Evolutionary conservation across 2,329 filamentous ascomycete genomes (phyloP).

Genomic region (Periconia sp.): DNA sequence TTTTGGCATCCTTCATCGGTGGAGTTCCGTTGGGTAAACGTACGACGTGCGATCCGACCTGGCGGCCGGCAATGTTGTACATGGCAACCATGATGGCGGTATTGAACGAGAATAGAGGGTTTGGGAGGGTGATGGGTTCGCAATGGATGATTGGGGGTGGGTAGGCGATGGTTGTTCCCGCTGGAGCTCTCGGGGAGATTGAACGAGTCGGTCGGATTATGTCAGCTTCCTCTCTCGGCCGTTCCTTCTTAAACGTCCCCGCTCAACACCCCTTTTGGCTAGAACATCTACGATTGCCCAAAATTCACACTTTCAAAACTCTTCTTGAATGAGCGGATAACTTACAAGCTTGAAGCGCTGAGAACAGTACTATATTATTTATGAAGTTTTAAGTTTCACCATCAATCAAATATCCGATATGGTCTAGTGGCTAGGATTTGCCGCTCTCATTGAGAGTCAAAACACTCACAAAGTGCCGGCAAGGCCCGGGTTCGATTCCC

Average conservation of each 20-base stretch:
- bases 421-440: constrained; percentile 5
- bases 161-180: constrained; percentile 5
- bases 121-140: constrained; percentile 18
- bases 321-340: no score
- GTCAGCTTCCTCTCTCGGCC: neutral
- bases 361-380: no score
- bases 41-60: constrained; percentile 58
- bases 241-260: neutral
- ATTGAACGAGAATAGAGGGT: constrained; percentile 18
- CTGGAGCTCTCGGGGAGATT: constrained; percentile 18
- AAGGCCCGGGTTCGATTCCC: constrained; percentile 5
- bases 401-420: constrained; percentile 1
- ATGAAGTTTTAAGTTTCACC: neutral
- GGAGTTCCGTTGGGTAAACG: constrained; percentile 25
- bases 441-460: constrained; percentile 2
- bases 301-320: no score
- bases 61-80: constrained; percentile 54
- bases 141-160: constrained; percentile 8
- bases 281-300: no score
- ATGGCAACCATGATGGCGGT: constrained; percentile 53
- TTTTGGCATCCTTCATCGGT: neutral
- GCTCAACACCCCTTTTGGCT: no score
- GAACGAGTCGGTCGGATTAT: neutral
- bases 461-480: neutral
- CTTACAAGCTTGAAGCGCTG: no score